A percentile compares a stretch with the other conserved stretches of the same genome.
Evolutionary conservation across 2,329 filamentous ascomycete species (phyloP).

Genomic region (Fusarium secorum): DNA sequence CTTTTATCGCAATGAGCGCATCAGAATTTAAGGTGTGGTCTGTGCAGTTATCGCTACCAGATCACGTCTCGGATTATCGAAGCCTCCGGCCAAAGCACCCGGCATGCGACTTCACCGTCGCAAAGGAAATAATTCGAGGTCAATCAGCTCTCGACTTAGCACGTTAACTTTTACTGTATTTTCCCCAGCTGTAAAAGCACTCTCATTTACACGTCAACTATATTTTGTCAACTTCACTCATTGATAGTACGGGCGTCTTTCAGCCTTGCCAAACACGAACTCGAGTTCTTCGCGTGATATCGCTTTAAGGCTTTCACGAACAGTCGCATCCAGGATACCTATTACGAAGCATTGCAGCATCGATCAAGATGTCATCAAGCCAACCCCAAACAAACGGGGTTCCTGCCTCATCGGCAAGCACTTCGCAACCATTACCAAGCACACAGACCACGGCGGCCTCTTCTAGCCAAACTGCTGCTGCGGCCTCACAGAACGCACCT

Average conservation of each 20-base stretch:
- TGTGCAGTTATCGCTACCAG: slow-evolving; percentile 32
- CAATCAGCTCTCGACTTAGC: background rate
- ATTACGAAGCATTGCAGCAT: background rate
- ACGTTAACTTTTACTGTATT: background rate
- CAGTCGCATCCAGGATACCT: background rate
- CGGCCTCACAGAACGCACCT: slow-evolving; percentile 37
- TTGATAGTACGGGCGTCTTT: background rate
- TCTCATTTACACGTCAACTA: background rate
- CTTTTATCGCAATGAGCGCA: background rate
- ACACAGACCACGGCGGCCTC: slow-evolving; percentile 47
- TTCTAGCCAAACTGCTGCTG: slow-evolving; percentile 37
- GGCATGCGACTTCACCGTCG: slow-evolving; percentile 13
- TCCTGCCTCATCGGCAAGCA: slow-evolving; percentile 50
- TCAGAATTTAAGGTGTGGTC: slow-evolving; percentile 49
- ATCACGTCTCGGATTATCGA: slow-evolving; percentile 35
- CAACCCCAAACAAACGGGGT: slow-evolving; percentile 64
- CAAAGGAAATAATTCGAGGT: slow-evolving; percentile 7
- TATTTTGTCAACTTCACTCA: background rate
- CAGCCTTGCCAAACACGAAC: background rate
- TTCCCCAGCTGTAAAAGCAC: background rate
- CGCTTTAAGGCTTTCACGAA: background rate
- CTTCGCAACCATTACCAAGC: slow-evolving; percentile 48
- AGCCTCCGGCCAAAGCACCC: slow-evolving; percentile 12
- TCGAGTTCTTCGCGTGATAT: slow-evolving; percentile 7
- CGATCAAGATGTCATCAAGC: slow-evolving; percentile 46